phyloP scores from a whole-genome alignment of 441 rosid species.

The Theobroma grandiflorum region DNA sequence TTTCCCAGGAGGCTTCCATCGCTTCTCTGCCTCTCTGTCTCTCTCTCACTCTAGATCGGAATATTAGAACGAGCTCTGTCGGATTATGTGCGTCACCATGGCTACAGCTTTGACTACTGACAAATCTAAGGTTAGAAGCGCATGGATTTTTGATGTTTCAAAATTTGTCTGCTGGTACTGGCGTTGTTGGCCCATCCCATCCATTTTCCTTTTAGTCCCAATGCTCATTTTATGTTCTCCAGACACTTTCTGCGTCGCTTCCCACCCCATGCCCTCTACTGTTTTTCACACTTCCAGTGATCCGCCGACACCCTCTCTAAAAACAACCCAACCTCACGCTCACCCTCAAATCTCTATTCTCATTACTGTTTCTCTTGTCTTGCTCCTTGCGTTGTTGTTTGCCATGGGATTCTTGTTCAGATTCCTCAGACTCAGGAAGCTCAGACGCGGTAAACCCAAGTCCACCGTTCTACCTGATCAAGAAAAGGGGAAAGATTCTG shows the following conservation, averaged over 20 bases:
- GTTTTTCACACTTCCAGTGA: slow-evolving; percentile 2
- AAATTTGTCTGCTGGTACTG: slow-evolving; percentile 38
- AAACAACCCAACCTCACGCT: slow-evolving; percentile 15
- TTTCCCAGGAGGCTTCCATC: slow-evolving; percentile 8
- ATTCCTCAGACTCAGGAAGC: slow-evolving; percentile 31
- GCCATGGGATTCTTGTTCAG: slow-evolving; percentile 55
- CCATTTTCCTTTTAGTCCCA: slow-evolving; percentile 26
- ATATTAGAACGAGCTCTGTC: slow-evolving; percentile 27
- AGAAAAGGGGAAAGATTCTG: background rate
- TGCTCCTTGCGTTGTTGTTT: slow-evolving; percentile 27
- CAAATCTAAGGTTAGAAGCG: slow-evolving; percentile 20
- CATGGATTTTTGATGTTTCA: slow-evolving; percentile 8
- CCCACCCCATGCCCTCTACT: slow-evolving; percentile 33
- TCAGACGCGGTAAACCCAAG: slow-evolving; percentile 19
- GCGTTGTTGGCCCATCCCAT: slow-evolving; percentile 32
- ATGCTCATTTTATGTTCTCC: slow-evolving; percentile 13
- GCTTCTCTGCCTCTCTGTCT: background rate
- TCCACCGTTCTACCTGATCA: background rate
- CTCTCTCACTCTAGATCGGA: background rate
- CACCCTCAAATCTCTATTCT: slow-evolving; percentile 25
- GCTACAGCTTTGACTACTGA: background rate
- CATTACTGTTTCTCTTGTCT: slow-evolving; percentile 19
- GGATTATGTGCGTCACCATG: slow-evolving; percentile 41
- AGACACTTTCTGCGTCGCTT: slow-evolving; percentile 43
- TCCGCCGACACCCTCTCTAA: slow-evolving; percentile 37